Evolutionary conservation across 768 basidiomycete genomes (phyloP).

Genomic region (Tricholoma matsutake): DNA sequence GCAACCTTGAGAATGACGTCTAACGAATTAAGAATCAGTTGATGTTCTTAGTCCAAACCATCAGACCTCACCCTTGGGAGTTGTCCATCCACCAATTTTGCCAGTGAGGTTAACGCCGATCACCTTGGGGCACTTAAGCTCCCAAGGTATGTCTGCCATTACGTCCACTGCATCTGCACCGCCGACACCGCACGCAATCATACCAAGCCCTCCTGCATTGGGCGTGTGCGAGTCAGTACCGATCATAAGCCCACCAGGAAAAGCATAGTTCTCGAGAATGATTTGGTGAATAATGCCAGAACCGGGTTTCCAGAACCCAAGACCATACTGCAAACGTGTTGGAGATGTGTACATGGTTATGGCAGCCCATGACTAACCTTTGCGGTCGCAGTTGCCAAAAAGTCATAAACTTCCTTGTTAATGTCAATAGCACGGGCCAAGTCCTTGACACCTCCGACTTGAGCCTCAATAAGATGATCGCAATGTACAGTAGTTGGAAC

Average conservation of each 20-base stretch:
- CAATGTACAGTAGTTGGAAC: conserved; percentile 99
- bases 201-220: conserved; percentile 98
- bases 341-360: not conserved
- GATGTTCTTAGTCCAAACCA: not conserved
- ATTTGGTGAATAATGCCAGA: conserved; percentile 99
- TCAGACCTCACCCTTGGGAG: conserved; percentile 76
- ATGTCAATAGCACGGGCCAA: conserved; percentile 86
- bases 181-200: conserved; percentile 99
- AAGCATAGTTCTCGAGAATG: conserved; percentile 98
- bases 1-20: conserved; percentile 99
- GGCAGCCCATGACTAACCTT: conserved; percentile 48
- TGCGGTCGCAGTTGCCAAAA: conserved; percentile 94
- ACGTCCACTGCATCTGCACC: conserved; percentile 99
- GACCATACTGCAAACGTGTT: conserved; percentile 67
- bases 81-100: conserved; percentile 95
- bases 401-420: conserved; percentile 99
- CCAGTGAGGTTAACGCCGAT: conserved; percentile 97
- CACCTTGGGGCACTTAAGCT: conserved; percentile 98
- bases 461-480: conserved; percentile 98
- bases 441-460: conserved; percentile 91
- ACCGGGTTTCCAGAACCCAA: conserved; percentile 99
- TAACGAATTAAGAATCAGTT: conserved; percentile 22
- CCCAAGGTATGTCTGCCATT: conserved; percentile 98
- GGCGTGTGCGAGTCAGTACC: conserved; percentile 99
- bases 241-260: conserved; percentile 99